Conservation (phyloP, 805 yeast species). For the Saccharomyces eubayanus region DNA sequence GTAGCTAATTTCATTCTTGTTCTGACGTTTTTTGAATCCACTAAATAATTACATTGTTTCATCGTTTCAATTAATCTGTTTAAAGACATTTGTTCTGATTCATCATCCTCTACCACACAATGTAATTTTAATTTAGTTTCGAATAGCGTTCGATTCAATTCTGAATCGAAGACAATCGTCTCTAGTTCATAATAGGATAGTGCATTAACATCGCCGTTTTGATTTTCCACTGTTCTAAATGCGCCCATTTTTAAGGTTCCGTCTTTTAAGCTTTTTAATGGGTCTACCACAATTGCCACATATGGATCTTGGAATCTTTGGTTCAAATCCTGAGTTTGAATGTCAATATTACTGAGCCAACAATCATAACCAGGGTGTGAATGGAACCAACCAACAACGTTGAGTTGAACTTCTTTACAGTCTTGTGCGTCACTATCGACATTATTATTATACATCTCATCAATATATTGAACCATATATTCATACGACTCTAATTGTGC, state of each 20-base stretch:
- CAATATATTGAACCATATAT: constrained; percentile 80
- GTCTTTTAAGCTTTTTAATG: constrained; percentile 53
- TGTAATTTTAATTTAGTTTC: constrained; percentile 6
- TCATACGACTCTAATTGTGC: constrained; percentile 92
- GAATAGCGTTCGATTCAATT: constrained; percentile 11
- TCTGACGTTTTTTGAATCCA: constrained; percentile 5
- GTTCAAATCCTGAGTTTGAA: constrained; percentile 75
- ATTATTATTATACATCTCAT: constrained; percentile 37
- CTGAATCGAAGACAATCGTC: constrained; percentile 15
- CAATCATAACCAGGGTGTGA: constrained; percentile 98
- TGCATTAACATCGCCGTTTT: constrained; percentile 6
- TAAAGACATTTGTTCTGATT: constrained; percentile 8
- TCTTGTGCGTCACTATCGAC: constrained; percentile 40
- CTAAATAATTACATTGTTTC: constrained; percentile 17
- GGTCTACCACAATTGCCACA: constrained; percentile 82
- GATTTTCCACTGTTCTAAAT: constrained; percentile 59
- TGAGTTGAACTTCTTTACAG: constrained; percentile 8
- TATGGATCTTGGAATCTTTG: constrained; percentile 90
- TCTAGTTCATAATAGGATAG: constrained; percentile 19
- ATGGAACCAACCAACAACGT: constrained; percentile 96
- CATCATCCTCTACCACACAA: constrained; percentile 5
- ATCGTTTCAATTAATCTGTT: constrained; percentile 19
- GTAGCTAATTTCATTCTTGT: constrained; percentile 1
- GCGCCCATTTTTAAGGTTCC: constrained; percentile 81
- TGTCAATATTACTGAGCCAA: constrained; percentile 91